These are phyloP conservation scores for Stemphylium vesicarium DNA, from an alignment of 2,329 filamentous ascomycete genomes.

Conservation along the genomic window DNA sequence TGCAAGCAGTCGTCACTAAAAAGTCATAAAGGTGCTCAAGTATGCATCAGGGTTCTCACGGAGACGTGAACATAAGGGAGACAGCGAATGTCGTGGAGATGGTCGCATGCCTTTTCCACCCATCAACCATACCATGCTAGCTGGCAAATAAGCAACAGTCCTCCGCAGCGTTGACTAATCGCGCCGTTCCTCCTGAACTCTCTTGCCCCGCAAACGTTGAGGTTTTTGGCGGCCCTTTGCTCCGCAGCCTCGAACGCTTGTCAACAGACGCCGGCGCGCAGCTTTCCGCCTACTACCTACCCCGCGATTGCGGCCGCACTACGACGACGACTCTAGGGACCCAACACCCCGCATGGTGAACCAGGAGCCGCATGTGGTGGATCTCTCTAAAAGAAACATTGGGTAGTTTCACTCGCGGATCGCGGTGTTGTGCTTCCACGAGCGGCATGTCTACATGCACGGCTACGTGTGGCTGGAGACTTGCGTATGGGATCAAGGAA, in stretches of 20 bases:
- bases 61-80: slow-evolving; percentile 6
- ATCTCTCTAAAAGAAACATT: slow-evolving; percentile 5
- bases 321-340: slow-evolving; percentile 17
- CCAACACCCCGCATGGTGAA: slow-evolving; percentile 27
- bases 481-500: slow-evolving; percentile 11
- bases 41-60: slow-evolving; percentile 15
- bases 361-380: slow-evolving; percentile 31
- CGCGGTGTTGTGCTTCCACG: background rate
- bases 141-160: background rate
- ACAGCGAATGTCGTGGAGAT: background rate
- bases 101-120: background rate
- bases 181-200: background rate
- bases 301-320: slow-evolving; percentile 27
- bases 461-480: slow-evolving; percentile 16
- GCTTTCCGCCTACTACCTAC: slow-evolving; percentile 16
- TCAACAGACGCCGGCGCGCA: background rate
- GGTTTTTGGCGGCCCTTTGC: background rate
- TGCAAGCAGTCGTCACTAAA: background rate
- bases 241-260: slow-evolving; percentile 5
- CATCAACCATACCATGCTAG: background rate
- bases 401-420: slow-evolving; percentile 12
- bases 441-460: slow-evolving; percentile 8
- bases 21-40: slow-evolving; percentile 13
- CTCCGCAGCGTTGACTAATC: background rate
- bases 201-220: background rate